phyloP scores from a whole-genome alignment of 1,139 yeast genomes.

The Saccharomycopsis phalli region DNA sequence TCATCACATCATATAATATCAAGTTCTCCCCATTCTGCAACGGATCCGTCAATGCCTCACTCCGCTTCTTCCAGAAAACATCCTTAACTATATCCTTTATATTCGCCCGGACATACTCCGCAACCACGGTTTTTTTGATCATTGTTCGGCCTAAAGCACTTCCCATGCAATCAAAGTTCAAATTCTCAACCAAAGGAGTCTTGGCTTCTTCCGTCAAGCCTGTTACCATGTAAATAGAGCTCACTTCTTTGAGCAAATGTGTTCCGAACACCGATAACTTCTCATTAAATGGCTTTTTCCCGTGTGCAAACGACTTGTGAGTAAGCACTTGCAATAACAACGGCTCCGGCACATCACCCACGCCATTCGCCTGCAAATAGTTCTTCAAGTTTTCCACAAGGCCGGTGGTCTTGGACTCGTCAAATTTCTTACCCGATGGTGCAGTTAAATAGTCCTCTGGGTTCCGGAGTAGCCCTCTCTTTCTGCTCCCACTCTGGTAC shows the following conservation, averaged over 20 bases:
- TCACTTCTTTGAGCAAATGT: conserved; percentile 54
- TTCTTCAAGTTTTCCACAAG: conserved; percentile 23
- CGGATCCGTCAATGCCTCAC: conserved; percentile 44
- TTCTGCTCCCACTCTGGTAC: conserved; percentile 48
- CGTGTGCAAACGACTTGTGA: conserved; percentile 92
- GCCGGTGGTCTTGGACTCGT: conserved; percentile 41
- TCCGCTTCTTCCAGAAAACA: conserved; percentile 67
- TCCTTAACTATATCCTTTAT: conserved; percentile 28
- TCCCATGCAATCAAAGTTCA: conserved; percentile 60
- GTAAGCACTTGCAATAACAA: conserved; percentile 72
- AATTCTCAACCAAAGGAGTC: conserved; percentile 37
- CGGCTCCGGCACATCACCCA: conserved; percentile 32
- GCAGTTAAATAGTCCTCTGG: conserved; percentile 55
- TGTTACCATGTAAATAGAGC: conserved; percentile 37
- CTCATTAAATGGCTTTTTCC: conserved; percentile 80
- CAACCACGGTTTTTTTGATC: conserved; percentile 41
- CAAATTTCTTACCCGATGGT: conserved; percentile 54
- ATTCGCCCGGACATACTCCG: conserved; percentile 42
- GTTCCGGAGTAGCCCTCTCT: conserved; percentile 67
- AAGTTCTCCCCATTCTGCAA: conserved; percentile 44
- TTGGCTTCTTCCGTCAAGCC: conserved; percentile 21
- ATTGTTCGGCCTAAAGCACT: conserved; percentile 43
- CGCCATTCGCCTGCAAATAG: conserved; percentile 42
- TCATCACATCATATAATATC: conserved; percentile 60
- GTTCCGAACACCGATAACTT: conserved; percentile 73